phyloP scores from a whole-genome alignment of 78 protist species.

The Isochrysis galbana region DNA sequence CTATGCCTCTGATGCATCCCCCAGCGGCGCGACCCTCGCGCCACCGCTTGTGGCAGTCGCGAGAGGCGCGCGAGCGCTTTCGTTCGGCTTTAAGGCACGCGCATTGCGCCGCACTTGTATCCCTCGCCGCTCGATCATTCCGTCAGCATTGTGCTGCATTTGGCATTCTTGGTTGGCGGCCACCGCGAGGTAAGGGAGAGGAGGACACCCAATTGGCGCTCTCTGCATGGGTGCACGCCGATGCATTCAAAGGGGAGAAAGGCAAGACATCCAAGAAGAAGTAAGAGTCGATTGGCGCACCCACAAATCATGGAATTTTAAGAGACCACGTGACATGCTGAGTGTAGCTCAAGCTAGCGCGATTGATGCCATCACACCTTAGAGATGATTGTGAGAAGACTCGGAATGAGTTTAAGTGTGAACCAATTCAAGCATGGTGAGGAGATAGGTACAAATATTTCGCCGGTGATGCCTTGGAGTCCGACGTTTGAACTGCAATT shows the following conservation, averaged over 20 bases:
- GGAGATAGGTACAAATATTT: no score
- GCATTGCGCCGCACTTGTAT: background rate
- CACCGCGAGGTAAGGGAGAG: background rate
- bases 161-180: background rate
- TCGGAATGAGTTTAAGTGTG: no score
- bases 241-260: background rate
- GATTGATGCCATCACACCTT: no score
- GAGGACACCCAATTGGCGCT: background rate
- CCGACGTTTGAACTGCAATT: no score
- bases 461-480: no score
- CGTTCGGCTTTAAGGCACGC: background rate
- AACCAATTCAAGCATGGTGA: no score
- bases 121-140: background rate
- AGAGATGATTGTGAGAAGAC: no score
- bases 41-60: background rate
- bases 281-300: no score
- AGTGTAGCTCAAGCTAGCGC: no score
- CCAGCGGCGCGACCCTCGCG: background rate
- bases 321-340: no score
- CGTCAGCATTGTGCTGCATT: background rate
- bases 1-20: background rate
- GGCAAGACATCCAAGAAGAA: background rate
- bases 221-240: background rate
- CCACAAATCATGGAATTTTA: no score
- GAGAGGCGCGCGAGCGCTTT: background rate